Evolutionary conservation across 768 basidiomycete species (phyloP), one percentile per base, ranked within the genome.

Genomic region (Peribolospora baueri): DNA sequence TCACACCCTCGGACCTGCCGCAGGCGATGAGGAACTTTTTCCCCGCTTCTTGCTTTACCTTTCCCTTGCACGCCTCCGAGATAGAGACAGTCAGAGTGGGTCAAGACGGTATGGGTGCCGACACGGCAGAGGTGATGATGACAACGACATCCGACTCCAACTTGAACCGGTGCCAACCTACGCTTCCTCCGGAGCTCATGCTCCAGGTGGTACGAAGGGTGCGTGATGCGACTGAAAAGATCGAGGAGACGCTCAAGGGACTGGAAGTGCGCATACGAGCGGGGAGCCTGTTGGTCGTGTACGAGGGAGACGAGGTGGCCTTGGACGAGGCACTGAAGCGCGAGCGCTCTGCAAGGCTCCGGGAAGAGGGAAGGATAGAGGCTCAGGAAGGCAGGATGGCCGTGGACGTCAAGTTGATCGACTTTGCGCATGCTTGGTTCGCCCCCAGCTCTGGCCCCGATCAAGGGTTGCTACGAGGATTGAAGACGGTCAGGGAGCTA

Each of bases 391-490:
- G 42, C 54, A 73, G 70, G 41, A 72, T 72, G 13, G 74, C 76
- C 41, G 81, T 75, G 58, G 70, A 72, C 10, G 72, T 93, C 57
- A 80, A 80, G 60, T 69, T 93, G 59, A 95, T 97, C 60, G 91
- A 98, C 70, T 95, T 98, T 65, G 90, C 88, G 5, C 91, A 97
- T 66, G 81, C 87, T 2, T 70, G 74, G 36, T 58, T 82, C 9
- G 72, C 68, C 5, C 74, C 77, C 0, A 84, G 81, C 0, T 62
- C 76, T 61, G 90, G 88, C 4, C 77, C 79, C 2, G 90, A 95
- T 65, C 67, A 74, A 45, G 82, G 91, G 0, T 77, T 90, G 13
- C 65, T 91, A 59, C 65, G 69, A 42, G 91, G 88, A 3, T 60
- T 95, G 56, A 70, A 77, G 52, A 87, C 80, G 0, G 65, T 82